These are phyloP conservation scores for Orbilia quercus DNA, from an alignment of 2,329 filamentous ascomycete species.

Conservation along the genomic window DNA sequence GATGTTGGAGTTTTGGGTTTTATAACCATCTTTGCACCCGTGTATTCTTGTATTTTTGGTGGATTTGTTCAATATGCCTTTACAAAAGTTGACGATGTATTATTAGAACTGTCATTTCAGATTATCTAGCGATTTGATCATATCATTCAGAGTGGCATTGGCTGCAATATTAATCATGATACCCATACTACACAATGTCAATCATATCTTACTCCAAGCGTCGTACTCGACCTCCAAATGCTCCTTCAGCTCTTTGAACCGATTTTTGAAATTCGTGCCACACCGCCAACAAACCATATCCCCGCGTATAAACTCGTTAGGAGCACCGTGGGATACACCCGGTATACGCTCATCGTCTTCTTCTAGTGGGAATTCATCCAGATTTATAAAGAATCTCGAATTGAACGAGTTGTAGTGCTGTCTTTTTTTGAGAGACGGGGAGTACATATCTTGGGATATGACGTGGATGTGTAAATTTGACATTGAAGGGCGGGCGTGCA, in stretches of 20 bases:
- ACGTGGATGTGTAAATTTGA: slow-evolving; percentile 91
- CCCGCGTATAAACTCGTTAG: slow-evolving; percentile 70
- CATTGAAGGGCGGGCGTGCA: slow-evolving; percentile 93
- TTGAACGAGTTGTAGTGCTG: slow-evolving; percentile 89
- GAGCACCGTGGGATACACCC: slow-evolving; percentile 65
- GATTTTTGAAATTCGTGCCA: slow-evolving; percentile 76
- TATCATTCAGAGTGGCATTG: too few species aligned
- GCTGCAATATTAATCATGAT: too few species aligned
- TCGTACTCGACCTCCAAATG: slow-evolving; percentile 82
- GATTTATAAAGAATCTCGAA: slow-evolving; percentile 81
- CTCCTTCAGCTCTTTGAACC: slow-evolving; percentile 77
- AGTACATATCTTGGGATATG: slow-evolving; percentile 81
- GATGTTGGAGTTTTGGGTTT: too few species aligned
- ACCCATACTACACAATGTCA: too few species aligned
- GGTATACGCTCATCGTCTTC: slow-evolving; percentile 70
- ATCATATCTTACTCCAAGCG: slow-evolving; percentile 71
- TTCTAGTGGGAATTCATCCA: slow-evolving; percentile 82
- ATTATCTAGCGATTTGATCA: too few species aligned
- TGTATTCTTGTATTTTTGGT: too few species aligned
- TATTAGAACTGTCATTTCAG: too few species aligned
- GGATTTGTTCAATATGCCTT: too few species aligned
- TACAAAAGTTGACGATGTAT: too few species aligned
- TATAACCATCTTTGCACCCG: too few species aligned
- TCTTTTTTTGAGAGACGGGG: slow-evolving; percentile 76
- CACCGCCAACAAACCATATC: slow-evolving; percentile 89